These are phyloP conservation scores for Candida sonorensis DNA, from an alignment of 805 yeast genomes.

Conservation along the genomic window DNA sequence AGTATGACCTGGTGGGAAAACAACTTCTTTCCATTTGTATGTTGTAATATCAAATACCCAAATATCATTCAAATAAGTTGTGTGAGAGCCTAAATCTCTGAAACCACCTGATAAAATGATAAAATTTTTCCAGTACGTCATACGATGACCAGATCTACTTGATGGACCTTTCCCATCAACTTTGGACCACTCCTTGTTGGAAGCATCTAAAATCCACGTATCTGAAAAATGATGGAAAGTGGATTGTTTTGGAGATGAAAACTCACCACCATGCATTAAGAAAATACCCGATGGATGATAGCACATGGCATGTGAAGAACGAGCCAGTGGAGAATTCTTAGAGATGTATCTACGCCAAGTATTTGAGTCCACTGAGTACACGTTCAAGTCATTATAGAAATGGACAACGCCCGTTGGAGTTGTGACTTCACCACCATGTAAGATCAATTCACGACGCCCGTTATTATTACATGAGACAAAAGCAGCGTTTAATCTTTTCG, in stretches of 20 bases:
- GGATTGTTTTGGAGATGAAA: constrained; percentile 91
- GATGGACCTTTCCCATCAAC: constrained; percentile 75
- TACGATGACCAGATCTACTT: constrained; percentile 87
- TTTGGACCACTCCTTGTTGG: constrained; percentile 84
- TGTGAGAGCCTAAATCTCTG: constrained; percentile 77
- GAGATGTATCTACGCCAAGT: constrained; percentile 76
- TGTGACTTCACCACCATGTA: constrained; percentile 87
- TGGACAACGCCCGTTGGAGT: constrained; percentile 39
- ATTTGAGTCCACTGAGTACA: constrained; percentile 69
- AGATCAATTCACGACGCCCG: constrained; percentile 66
- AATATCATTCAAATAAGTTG: constrained; percentile 76
- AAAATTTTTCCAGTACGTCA: constrained; percentile 88
- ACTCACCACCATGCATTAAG: constrained; percentile 92
- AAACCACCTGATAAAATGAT: constrained; percentile 87
- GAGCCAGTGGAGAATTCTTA: constrained; percentile 83
- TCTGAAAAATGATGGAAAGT: constrained; percentile 96
- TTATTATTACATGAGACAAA: constrained; percentile 70
- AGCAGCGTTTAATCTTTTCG: constrained; percentile 65
- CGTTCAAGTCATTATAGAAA: constrained; percentile 76
- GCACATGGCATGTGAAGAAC: constrained; percentile 91
- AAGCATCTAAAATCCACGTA: constrained; percentile 87
- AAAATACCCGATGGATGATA: constrained; percentile 87
- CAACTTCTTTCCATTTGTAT: constrained; percentile 87
- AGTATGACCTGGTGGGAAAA: constrained; percentile 73
- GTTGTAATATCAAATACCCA: constrained; percentile 91